A percentile compares a stretch with the other conserved stretches of the same genome.
phyloP scores from a whole-genome alignment of 345 rosid species.

The Tarenaya hassleriana region DNA sequence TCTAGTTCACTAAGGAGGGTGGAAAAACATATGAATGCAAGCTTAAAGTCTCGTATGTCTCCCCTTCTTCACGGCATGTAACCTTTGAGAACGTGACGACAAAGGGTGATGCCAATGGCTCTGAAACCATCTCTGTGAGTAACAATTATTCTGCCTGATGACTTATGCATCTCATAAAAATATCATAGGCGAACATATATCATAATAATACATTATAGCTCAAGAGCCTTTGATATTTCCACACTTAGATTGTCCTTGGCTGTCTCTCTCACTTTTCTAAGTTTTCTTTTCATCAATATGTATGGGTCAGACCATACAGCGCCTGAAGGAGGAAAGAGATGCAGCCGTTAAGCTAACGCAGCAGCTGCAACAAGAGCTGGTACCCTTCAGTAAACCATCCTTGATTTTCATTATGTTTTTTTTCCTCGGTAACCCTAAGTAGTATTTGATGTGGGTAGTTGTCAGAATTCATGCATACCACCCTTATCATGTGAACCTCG shows the following conservation, averaged over 20 bases:
- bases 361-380: constrained; percentile 66
- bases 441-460: too few species aligned
- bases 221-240: neutral
- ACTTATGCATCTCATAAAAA: too few species aligned
- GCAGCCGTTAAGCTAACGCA: constrained; percentile 47
- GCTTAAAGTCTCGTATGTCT: constrained; percentile 52
- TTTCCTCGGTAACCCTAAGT: too few species aligned
- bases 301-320: constrained; percentile 40
- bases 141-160: too few species aligned
- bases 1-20: constrained; percentile 56
- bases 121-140: constrained; percentile 50
- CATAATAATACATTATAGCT: too few species aligned
- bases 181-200: too few species aligned
- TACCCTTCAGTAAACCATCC: constrained; percentile 24
- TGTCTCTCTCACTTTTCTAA: constrained; percentile 4
- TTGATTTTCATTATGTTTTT: neutral
- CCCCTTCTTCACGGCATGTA: constrained; percentile 39
- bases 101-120: constrained; percentile 28
- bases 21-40: constrained; percentile 52
- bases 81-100: constrained; percentile 32
- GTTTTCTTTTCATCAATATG: neutral
- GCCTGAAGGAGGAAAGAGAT: constrained; percentile 59
- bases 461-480: neutral
- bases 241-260: too few species aligned
- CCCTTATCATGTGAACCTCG: neutral